Base-by-base conservation (phyloP, 2,329 filamentous ascomycete species). In the Cladophialophora immunda region DNA sequence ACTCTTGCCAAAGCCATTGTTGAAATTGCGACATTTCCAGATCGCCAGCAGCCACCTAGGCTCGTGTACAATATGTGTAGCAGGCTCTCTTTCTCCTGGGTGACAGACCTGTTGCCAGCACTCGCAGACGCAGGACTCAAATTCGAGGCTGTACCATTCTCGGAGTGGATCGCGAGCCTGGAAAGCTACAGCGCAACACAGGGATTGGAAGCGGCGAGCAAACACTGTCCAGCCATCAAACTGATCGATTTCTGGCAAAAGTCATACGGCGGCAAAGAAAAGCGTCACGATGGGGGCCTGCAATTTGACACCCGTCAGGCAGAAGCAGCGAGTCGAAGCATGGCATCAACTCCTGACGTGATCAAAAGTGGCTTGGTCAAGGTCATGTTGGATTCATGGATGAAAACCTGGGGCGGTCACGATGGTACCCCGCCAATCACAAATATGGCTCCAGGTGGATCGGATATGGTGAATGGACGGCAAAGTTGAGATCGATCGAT, bases 41-140 rank as follows among this genome's bases (percentile, higher is more conserved):
- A 15, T 22, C 7, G 8, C 19, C 52, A 50, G 15, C 22, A 29
- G 25, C 70, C 76, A 75, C 55, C 73, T 66, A 15, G 76, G 72
- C 60, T 76, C 75, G 79, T 86, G 3, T 84, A 81, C 67, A 83
- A 87, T 71, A 76, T 86, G 1, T 70, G 86, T 32, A 86, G 85
- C 67, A 77, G 80, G 32, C 77, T 82, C 66, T 73, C 62, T 4
- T 71, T 70, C 5, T 81, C 82, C 2, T 80, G 72, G 2, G 86
- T 83, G 84, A 72, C 68, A 1, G 76, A 82, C 57, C 75, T 87
- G 70, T 74, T 86, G n/a, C 67, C 71, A 3, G 85, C 82, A 82
- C 68, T 84, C 45, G 72, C 75, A 69, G 29, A 29, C 3, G 75
- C 77, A 65, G 73, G 58, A 71, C 45, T 62, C 58, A 4, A 50